Conservation (phyloP, 1,284 basidiomycete genomes). For the Boletus mariae region DNA sequence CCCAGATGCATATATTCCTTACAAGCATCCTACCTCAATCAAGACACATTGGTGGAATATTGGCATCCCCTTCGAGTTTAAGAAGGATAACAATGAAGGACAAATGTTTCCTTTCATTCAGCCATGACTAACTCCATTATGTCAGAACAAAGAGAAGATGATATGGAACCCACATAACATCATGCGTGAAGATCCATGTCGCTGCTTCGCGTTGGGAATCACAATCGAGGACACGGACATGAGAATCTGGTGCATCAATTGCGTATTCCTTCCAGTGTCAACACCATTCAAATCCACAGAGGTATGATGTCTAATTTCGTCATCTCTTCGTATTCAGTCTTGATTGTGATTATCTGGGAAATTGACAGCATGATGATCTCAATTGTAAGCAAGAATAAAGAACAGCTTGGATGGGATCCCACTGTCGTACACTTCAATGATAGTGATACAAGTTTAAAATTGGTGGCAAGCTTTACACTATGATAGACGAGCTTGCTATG, state of each 20-base stretch:
- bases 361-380: constrained; percentile 5
- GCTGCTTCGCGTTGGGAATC: constrained; percentile 9
- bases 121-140: neutral
- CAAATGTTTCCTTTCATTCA: neutral
- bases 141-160: constrained; percentile 14
- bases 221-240: constrained; percentile 10
- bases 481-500: neutral
- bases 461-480: neutral
- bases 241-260: constrained; percentile 10
- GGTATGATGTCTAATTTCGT: neutral
- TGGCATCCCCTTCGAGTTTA: constrained; percentile 11
- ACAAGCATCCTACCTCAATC: neutral
- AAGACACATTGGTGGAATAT: constrained; percentile 12
- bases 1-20: constrained; percentile 5
- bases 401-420: constrained; percentile 18
- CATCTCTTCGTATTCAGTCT: neutral
- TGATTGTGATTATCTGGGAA: constrained; percentile 4
- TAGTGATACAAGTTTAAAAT: constrained; percentile 6
- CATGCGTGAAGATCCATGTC: constrained; percentile 10
- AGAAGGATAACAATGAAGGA: neutral
- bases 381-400: constrained; percentile 1
- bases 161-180: constrained; percentile 15
- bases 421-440: neutral
- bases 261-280: constrained; percentile 5
- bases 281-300: constrained; percentile 1